A percentile compares a stretch with the other conserved stretches of the same genome.
These are phyloP conservation scores for Termitomyces sp. DNA, from an alignment of 768 basidiomycete genomes.

Conservation along the genomic window DNA sequence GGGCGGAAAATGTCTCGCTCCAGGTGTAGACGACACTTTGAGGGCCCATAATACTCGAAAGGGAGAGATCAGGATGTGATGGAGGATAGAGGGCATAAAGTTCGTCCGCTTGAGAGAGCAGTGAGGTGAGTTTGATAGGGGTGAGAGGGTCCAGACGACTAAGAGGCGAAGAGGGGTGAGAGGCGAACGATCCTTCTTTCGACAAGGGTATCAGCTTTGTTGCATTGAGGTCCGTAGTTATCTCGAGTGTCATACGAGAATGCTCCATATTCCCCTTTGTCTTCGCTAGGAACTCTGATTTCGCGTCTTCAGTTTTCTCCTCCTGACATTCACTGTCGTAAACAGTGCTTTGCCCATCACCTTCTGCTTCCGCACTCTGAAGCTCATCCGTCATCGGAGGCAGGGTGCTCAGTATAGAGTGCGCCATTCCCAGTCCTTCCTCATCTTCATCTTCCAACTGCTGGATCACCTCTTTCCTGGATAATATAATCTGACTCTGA, in stretches of 20 bases:
- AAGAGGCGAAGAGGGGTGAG: background rate
- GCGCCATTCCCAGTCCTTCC: constrained; percentile 64
- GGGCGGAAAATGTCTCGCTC: constrained; percentile 40
- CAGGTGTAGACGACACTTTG: constrained; percentile 75
- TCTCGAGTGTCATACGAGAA: background rate
- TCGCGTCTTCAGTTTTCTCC: background rate
- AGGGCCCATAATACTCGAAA: constrained; percentile 67
- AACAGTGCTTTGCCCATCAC: background rate
- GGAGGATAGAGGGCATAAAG: constrained; percentile 59
- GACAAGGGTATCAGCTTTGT: background rate
- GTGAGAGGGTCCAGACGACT: background rate
- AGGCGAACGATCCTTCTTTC: background rate
- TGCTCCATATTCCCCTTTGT: background rate
- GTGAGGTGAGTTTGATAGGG: constrained; percentile 32
- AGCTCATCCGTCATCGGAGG: constrained; percentile 41
- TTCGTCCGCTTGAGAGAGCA: constrained; percentile 53
- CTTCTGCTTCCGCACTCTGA: background rate
- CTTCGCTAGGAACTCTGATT: background rate
- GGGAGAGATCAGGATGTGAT: constrained; percentile 42
- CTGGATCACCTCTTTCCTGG: constrained; percentile 63
- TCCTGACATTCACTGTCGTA: background rate
- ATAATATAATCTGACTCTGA: constrained; percentile 56
- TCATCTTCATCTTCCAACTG: constrained; percentile 63
- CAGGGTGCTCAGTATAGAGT: constrained; percentile 63
- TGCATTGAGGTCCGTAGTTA: background rate